These are phyloP conservation scores for Chaetomiaceae sp. DNA, from an alignment of 2,329 filamentous ascomycete genomes.

Conservation along the genomic window DNA sequence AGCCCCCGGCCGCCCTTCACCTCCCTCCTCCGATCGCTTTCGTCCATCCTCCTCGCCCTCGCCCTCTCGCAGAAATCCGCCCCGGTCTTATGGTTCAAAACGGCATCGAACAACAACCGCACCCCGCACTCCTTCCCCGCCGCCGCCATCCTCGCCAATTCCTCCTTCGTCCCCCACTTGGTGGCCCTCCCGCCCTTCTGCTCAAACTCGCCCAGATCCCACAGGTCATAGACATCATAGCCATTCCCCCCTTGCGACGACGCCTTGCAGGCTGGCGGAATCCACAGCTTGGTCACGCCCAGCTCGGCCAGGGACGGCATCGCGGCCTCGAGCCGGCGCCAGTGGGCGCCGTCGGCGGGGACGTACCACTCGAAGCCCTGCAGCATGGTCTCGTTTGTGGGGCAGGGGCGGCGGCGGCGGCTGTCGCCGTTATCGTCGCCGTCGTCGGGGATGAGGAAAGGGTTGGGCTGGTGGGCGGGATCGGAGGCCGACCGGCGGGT, in stretches of 20 bases:
- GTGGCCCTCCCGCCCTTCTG: constrained; percentile 60
- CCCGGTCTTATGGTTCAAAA: constrained; percentile 68
- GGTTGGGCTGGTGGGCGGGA: constrained; percentile 10
- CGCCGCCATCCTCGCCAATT: constrained; percentile 50
- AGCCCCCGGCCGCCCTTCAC: constrained; percentile 52
- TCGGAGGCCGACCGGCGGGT: constrained; percentile 13
- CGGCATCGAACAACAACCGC: constrained; percentile 63
- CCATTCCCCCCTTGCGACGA: constrained; percentile 57
- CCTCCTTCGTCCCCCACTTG: constrained; percentile 65
- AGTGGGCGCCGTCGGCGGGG: constrained; percentile 57
- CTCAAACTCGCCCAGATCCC: constrained; percentile 67
- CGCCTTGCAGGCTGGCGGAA: constrained; percentile 68
- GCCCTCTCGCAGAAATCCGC: constrained; percentile 48
- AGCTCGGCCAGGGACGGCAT: constrained; percentile 53
- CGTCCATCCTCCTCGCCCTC: constrained; percentile 16
- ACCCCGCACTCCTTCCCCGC: constrained; percentile 51
- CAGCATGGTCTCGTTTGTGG: constrained; percentile 50
- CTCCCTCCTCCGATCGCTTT: constrained; percentile 49
- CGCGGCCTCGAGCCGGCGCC: constrained; percentile 50
- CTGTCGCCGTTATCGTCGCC: background rate
- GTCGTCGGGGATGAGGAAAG: constrained; percentile 7
- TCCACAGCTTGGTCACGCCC: constrained; percentile 61
- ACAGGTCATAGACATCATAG: constrained; percentile 67
- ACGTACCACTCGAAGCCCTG: constrained; percentile 72
- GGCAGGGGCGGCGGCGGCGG: constrained; percentile 17